Base-by-base conservation (phyloP, 495 filamentous ascomycete genomes). In the Geoglossum glabrum region DNA sequence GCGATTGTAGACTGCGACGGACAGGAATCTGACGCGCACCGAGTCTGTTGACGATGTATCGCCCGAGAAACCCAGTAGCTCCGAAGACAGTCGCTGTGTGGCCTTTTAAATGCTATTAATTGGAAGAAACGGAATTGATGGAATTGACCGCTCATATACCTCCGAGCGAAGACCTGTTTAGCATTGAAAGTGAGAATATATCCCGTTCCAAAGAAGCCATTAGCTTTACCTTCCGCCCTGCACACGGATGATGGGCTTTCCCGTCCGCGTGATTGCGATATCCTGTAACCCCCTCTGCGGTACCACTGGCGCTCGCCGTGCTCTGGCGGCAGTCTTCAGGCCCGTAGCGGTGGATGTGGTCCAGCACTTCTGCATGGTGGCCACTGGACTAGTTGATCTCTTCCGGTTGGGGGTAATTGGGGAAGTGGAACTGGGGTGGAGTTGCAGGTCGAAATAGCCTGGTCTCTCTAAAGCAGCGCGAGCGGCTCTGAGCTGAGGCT, bases 11-110 rank as follows among this genome's bases (percentile, higher is more conserved):
- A 38, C 6, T 8, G 13, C 19, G 25, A n/a, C 0, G 11, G 21
- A 17, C 0, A 25, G n/a, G 15, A 46, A n/a, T 46, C 36, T 27
- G 45, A 21, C 59, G 55, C 77, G 62, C 78, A 94, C 92, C 92
- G 65, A 99, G 81, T 65, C 84, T 79, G 72, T 94, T 93, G 65
- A 97, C 92, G 70, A 99, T 93, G 70, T 99, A 99, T 64, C 92
- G 83, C 65, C 92, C 92, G 40, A 99, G 77, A 69, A 93, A 89
- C 61, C 92, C 92, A 45, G 90, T 95, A 61, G 93, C 93, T 71
- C 92, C 92, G 71, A 99, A 99, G 65, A 99, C 89, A 45, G 92
- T 99, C 34, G 85, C 90, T 59, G 89, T 96, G 70, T 97, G 87
- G 56, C 87, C 90, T 87, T 40, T 30, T 4, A 31, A 13, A 23